Base-by-base conservation (phyloP, 1,284 basidiomycete species). In the Hypsizygus ulmarius region DNA sequence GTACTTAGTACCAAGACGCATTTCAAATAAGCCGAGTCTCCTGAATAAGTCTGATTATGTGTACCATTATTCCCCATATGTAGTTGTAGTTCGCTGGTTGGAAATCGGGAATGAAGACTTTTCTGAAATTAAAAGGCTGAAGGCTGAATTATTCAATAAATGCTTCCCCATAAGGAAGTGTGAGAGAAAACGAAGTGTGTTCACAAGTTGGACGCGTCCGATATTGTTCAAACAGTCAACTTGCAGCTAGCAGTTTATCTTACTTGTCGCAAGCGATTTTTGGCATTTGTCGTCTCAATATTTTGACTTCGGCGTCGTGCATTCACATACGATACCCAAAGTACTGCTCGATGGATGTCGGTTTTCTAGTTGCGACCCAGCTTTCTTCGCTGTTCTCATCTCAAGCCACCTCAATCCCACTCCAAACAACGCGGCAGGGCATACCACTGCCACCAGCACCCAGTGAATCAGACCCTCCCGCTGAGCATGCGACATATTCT, bases 401-500 rank as follows among this genome's bases (percentile, higher is more conserved):
- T 12, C 75, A 77, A 38, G 70, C 80, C 0, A 70, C 73, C n/a
- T 73, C 75, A 0, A 67, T 84, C 43, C 68, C 77, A 12, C 63
- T 88, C 14, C 74, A 75, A 53, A 86, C 87, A 9, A 67, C 73
- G 45, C 78, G 78, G 50, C 74, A 73, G 40, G 75, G 82, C 49
- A 58, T 76, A 4, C 73, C 80, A 34, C 67, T 82, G 52, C 71
- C 59, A 49, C 68, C 52, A 57, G 57, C 67, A 16, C 59, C 72
- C 6, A 64, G 66, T 41, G 71, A 77, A 47, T 69, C 74, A 21
- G 82, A 84, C 56, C 67, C 80, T 15, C 81, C 82, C 44, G 68
- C 75, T 12, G 89, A 92, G 64, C 91, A 93, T 68, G 90, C 91
- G 30, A 76, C 77, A 10, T 81, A 78, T 60, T 77, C 85, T 18